A percentile compares a stretch with the other conserved stretches of the same genome.
Conservation (phyloP, 108 stramenopile genomes). For the Craspedostauros australis region DNA sequence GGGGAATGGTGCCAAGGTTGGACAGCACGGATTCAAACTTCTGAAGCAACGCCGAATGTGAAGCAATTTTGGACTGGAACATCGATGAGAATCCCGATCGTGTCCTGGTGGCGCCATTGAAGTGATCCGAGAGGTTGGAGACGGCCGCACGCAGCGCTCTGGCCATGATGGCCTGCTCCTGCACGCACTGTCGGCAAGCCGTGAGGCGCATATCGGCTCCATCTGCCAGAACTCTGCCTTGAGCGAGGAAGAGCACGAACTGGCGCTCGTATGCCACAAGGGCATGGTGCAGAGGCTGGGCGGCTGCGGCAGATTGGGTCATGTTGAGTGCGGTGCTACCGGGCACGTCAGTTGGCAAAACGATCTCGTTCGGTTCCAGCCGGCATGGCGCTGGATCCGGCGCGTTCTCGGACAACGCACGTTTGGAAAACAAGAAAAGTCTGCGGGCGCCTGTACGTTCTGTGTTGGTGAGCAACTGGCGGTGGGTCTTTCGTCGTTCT, state of each 20-base stretch:
- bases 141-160: slow-evolving; percentile 74
- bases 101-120: slow-evolving; percentile 58
- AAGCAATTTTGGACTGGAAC: slow-evolving; percentile 42
- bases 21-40: slow-evolving; percentile 57
- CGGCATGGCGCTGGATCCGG: slow-evolving; percentile 60
- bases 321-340: slow-evolving; percentile 59
- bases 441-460: slow-evolving; percentile 73
- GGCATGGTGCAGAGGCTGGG: slow-evolving; percentile 71
- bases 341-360: slow-evolving; percentile 39
- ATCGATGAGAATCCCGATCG: slow-evolving; percentile 53
- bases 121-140: slow-evolving; percentile 79
- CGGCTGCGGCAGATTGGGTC: slow-evolving; percentile 36
- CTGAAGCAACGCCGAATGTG: slow-evolving; percentile 44
- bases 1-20: slow-evolving; percentile 38
- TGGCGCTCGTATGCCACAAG: slow-evolving; percentile 71
- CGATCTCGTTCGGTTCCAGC: slow-evolving; percentile 47
- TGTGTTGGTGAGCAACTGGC: slow-evolving; percentile 45
- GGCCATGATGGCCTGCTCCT: slow-evolving; percentile 79
- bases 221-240: slow-evolving; percentile 68
- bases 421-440: slow-evolving; percentile 77
- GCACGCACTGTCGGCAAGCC: slow-evolving; percentile 62
- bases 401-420: slow-evolving; percentile 61
- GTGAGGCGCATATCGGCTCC: slow-evolving; percentile 65
- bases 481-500: background rate
- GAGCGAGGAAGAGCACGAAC: slow-evolving; percentile 64